Evolutionary conservation across 1,284 basidiomycete species (phyloP), one percentile per base, ranked within the genome.

Genomic region (Ganoderma lucidum): DNA sequence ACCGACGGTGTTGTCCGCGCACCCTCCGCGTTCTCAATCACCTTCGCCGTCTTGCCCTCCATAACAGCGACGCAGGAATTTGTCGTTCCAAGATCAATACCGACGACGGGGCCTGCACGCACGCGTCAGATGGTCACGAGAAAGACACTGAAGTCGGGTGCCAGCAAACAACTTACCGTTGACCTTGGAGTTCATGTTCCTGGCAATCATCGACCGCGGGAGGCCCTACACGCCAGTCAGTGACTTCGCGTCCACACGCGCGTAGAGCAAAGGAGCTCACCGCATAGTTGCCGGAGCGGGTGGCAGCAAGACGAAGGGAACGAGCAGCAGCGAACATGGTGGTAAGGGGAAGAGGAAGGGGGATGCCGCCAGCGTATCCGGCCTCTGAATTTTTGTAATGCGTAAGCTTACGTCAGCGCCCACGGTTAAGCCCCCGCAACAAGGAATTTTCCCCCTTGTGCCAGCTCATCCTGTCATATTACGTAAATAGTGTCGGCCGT

Each of bases 21-120:
- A 87, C 97, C 97, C 86, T 99, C 97, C 14, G 96, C 86, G 86
- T 99, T 99, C 84, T 99, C 97, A 77, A 99, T 94, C 74, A 99
- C 97, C 76, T 95, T 93, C 67, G 97, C 90, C 61, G 91, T 93
- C 85, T 96, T 93, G 78, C 96, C 97, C 86, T 98, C 97, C 95
- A 97, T 98, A 75, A 97, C 88, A 64, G 95, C 93, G 72, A 97
- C 95, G 84, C 96, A 97, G 70, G 95, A 97, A 86, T 97, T 96
- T 65, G 93, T 95, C 62, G 93, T 94, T 59, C 93, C 93, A 85
- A 95, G 84, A 81, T 95, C 93, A 83, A 95, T 95, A 81, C 93
- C 93, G 78, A 95, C 85, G 63, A 94, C 93, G 44, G 93, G 93
- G 73, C 45, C 45, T 60, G 45, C 3, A 23, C 9, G 23, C 30